Evolutionary conservation across 2,329 filamentous ascomycete species (phyloP).

Genomic region (Beauveria rudraprayagi): DNA sequence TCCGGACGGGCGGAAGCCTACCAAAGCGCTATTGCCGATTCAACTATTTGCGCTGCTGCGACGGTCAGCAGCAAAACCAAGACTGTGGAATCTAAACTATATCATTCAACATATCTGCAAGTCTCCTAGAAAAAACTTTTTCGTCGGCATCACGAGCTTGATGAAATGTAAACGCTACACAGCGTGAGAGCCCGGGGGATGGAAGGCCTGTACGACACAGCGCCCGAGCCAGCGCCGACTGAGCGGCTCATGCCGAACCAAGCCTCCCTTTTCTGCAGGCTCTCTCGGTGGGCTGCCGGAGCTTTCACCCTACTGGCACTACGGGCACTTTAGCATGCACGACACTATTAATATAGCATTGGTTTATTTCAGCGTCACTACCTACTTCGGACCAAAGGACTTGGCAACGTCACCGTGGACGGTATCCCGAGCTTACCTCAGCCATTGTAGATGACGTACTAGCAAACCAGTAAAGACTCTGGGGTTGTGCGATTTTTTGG

Average conservation of each 20-base stretch:
- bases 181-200: neutral
- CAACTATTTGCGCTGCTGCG: neutral
- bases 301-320: neutral
- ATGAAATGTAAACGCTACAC: neutral
- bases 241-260: neutral
- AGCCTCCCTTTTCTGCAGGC: neutral
- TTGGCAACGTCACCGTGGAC: neutral
- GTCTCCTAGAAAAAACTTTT: no score
- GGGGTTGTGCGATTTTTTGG: no score
- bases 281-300: slow-evolving; percentile 1
- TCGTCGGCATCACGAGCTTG: neutral
- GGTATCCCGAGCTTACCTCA: neutral
- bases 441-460: no score
- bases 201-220: neutral
- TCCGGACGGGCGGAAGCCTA: slow-evolving; percentile 7
- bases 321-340: neutral
- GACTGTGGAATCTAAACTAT: neutral
- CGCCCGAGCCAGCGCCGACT: neutral
- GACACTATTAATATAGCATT: neutral
- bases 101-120: no score
- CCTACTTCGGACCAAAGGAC: slow-evolving; percentile 1
- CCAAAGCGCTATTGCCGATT: neutral
- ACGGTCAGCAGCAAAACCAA: neutral
- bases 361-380: neutral
- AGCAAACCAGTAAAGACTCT: neutral